Conservation (phyloP, 192 early-diverging fungal genomes). For the Cladochytrium replicatum region DNA sequence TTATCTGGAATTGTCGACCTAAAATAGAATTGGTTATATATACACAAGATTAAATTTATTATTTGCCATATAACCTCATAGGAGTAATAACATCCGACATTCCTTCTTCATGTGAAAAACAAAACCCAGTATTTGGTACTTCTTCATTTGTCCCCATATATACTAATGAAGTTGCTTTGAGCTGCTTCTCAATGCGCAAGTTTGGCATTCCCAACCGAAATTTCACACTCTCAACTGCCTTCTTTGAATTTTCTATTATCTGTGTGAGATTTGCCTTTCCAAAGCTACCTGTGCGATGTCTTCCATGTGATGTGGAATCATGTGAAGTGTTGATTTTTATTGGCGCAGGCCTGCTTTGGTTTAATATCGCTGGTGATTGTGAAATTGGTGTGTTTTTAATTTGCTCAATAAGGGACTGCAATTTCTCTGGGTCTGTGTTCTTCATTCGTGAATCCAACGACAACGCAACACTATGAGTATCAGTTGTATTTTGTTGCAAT, state of each 20-base stretch:
- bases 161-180: slow-evolving; percentile 23
- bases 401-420: neutral
- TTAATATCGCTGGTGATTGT: too few relatives aligned
- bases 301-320: neutral
- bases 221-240: neutral
- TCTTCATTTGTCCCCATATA: slow-evolving; percentile 37
- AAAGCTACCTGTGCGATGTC: neutral
- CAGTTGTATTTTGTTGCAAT: neutral
- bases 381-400: too few relatives aligned
- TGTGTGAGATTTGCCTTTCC: slow-evolving; percentile 8
- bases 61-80: slow-evolving; percentile 1
- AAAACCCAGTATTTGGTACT: slow-evolving; percentile 37
- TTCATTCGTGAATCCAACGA: neutral
- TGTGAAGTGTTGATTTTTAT: slow-evolving; percentile 7
- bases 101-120: slow-evolving; percentile 42
- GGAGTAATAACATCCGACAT: slow-evolving; percentile 44
- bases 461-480: too few relatives aligned
- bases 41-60: too few relatives aligned
- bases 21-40: too few relatives aligned
- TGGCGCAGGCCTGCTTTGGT: neutral
- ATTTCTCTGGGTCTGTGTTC: neutral
- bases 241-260: neutral
- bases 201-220: neutral
- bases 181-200: neutral
- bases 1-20: too few relatives aligned